These are phyloP conservation scores for Parastagonospora nodorum DNA, from an alignment of 2,329 filamentous ascomycete genomes.

Conservation along the genomic window DNA sequence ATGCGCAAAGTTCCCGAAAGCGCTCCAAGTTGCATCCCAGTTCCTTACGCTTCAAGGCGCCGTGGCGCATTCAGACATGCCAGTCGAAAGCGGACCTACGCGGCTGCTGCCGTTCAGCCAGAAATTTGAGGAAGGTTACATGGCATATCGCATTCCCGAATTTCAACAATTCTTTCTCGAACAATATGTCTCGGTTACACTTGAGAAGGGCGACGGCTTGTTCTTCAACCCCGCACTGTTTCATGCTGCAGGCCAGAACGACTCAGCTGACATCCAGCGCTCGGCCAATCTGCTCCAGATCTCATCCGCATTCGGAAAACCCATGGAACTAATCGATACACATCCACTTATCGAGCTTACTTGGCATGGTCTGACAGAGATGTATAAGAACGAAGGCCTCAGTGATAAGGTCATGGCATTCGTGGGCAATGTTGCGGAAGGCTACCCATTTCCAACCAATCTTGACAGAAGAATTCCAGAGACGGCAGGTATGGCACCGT, in stretches of 20 bases:
- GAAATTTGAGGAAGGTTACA: constrained; percentile 60
- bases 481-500: constrained; percentile 63
- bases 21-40: constrained; percentile 60
- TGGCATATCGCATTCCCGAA: constrained; percentile 60
- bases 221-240: constrained; percentile 69
- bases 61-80: constrained; percentile 67
- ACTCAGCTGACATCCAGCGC: constrained; percentile 54
- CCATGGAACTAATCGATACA: constrained; percentile 66
- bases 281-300: constrained; percentile 68
- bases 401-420: constrained; percentile 54
- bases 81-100: constrained; percentile 63
- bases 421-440: constrained; percentile 59
- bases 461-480: constrained; percentile 62
- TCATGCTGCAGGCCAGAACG: constrained; percentile 67
- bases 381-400: constrained; percentile 44
- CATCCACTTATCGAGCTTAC: constrained; percentile 54
- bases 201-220: constrained; percentile 62
- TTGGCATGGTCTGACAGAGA: constrained; percentile 49
- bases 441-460: constrained; percentile 68
- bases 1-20: constrained; percentile 54
- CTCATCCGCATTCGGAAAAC: constrained; percentile 65
- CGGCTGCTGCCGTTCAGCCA: constrained; percentile 66
- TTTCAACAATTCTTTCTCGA: constrained; percentile 61
- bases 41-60: constrained; percentile 67
- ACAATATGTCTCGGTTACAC: constrained; percentile 58